phyloP scores from a whole-genome alignment of 2,329 filamentous ascomycete species.

The Zasmidium citrigriseum region DNA sequence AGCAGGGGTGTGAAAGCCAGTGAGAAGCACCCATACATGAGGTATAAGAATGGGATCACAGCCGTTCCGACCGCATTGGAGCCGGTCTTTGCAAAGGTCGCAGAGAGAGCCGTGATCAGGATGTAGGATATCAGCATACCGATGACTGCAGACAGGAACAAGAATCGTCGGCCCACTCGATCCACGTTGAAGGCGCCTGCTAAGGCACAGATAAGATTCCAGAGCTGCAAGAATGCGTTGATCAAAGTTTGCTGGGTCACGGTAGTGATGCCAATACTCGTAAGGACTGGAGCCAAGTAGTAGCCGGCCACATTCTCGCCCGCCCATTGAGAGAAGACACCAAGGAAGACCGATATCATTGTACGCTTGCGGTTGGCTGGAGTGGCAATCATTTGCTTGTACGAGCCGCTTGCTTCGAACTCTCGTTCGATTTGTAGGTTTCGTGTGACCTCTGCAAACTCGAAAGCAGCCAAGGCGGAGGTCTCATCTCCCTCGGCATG shows the following conservation, averaged over 20 bases:
- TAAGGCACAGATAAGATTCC: slow-evolving; percentile 39
- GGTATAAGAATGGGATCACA: slow-evolving; percentile 38
- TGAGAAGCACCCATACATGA: slow-evolving; percentile 61
- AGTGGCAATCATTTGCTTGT: no score
- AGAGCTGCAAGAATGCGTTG: slow-evolving; percentile 42
- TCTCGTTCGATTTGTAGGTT: no score
- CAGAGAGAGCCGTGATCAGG: no score
- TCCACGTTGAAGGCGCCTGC: slow-evolving; percentile 42
- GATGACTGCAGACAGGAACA: no score
- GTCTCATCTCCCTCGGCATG: no score
- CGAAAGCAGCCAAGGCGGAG: no score
- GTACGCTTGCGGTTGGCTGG: no score
- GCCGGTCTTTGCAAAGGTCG: slow-evolving; percentile 46
- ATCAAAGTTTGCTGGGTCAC: slow-evolving; percentile 38
- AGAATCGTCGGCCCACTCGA: slow-evolving; percentile 42
- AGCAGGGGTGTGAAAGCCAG: slow-evolving; percentile 68
- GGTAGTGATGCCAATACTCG: slow-evolving; percentile 39
- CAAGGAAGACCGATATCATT: no score
- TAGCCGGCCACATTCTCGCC: slow-evolving; percentile 42
- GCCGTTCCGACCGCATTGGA: slow-evolving; percentile 24
- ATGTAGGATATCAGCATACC: slow-evolving; percentile 42
- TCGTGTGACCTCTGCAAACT: no score
- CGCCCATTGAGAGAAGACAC: no score
- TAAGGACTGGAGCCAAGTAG: slow-evolving; percentile 34
- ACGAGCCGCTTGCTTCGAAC: no score